Conservation (phyloP, 768 basidiomycete species). For the Xanthoconium purpureum region DNA sequence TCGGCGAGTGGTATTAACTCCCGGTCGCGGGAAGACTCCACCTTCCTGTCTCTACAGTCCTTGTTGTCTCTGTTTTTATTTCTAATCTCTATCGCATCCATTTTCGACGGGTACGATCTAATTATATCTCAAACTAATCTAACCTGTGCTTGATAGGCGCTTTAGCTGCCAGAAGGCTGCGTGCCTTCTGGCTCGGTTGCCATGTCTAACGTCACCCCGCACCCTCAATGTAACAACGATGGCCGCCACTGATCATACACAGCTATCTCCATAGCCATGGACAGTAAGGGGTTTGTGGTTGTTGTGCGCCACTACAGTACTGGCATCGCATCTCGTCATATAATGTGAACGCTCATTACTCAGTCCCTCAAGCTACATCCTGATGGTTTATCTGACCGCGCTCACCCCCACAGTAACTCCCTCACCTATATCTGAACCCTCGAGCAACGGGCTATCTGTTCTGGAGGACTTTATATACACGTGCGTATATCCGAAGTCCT, state of each 20-base stretch:
- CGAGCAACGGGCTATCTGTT: not conserved
- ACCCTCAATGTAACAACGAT: not conserved
- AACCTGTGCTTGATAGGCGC: not conserved
- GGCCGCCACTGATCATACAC: not conserved
- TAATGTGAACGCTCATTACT: not conserved
- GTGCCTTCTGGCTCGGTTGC: too few relatives aligned
- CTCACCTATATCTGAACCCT: constrained; percentile 1
- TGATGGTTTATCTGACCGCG: not conserved
- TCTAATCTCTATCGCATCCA: constrained; percentile 17
- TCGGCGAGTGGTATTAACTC: constrained; percentile 27
- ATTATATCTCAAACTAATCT: not conserved
- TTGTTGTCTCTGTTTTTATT: constrained; percentile 56
- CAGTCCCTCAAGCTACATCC: too few relatives aligned
- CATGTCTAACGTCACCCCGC: too few relatives aligned
- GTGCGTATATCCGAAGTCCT: not conserved
- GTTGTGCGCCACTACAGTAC: not conserved
- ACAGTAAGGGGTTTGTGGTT: not conserved
- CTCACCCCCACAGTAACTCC: not conserved
- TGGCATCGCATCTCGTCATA: not conserved
- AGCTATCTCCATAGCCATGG: not conserved
- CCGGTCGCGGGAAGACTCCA: constrained; percentile 59
- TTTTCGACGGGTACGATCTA: not conserved
- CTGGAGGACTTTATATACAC: not conserved
- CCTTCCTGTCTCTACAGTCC: constrained; percentile 72
- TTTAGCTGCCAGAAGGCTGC: not conserved